Conservation (phyloP, 2,329 filamentous ascomycete species). For the Colletotrichum sp. region DNA sequence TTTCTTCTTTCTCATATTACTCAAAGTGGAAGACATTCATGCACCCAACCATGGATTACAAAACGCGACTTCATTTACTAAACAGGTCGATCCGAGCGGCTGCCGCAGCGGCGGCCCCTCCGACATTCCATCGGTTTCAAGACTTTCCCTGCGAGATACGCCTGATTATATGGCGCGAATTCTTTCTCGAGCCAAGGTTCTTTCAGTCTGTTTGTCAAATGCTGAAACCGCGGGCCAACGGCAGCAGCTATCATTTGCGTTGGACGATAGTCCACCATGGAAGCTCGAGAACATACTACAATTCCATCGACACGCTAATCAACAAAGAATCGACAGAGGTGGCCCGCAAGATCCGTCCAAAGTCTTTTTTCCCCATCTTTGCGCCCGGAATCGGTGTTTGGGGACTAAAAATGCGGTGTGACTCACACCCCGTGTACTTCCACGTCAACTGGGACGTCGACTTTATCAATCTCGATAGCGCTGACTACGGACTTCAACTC, state of each 20-base stretch:
- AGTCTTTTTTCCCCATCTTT: neutral
- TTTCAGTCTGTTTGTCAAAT: neutral
- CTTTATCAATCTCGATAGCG: neutral
- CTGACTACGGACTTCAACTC: rapidly evolving
- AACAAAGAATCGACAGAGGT: neutral
- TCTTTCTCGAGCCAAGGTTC: neutral
- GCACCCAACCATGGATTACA: neutral
- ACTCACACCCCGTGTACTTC: neutral
- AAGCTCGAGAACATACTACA: neutral
- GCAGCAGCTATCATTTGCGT: rapidly evolving
- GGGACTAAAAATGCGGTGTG: rapidly evolving
- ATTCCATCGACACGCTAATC: neutral
- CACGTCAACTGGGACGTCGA: neutral
- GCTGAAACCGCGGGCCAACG: rapidly evolving
- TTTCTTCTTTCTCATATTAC: neutral
- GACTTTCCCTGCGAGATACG: neutral
- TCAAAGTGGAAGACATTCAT: neutral
- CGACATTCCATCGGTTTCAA: neutral
- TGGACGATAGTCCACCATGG: neutral
- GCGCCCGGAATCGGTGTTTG: rapidly evolving
- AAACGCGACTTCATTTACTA: neutral
- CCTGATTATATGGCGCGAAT: neutral
- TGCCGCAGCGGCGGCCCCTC: neutral
- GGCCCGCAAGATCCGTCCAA: neutral
- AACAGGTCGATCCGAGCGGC: neutral